These are phyloP conservation scores for Thielaviopsis euricoi DNA, from an alignment of 2,329 filamentous ascomycete species.

Conservation along the genomic window DNA sequence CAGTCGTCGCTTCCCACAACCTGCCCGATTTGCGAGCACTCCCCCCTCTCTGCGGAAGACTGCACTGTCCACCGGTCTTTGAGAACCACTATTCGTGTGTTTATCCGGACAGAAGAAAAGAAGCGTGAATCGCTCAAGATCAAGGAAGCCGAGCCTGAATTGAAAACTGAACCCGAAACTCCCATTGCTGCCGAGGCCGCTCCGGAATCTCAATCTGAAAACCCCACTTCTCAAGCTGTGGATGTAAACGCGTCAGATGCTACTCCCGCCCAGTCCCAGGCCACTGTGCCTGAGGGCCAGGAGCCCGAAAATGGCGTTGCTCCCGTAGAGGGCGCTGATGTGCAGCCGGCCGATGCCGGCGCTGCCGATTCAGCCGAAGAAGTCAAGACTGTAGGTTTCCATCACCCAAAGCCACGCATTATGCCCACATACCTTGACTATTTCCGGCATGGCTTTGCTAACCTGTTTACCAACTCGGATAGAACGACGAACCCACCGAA, in stretches of 20 bases:
- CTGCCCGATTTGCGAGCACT: constrained; percentile 88
- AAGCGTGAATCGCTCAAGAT: constrained; percentile 54
- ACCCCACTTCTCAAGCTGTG: neutral
- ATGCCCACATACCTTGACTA: no score
- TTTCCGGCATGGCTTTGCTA: neutral
- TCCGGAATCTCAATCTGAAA: neutral
- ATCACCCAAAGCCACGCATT: neutral
- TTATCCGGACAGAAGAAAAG: constrained; percentile 79
- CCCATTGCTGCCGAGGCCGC: constrained; percentile 12
- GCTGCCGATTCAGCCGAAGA: neutral
- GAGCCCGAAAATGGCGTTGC: neutral
- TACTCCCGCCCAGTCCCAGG: neutral
- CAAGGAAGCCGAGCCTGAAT: constrained; percentile 23
- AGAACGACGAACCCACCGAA: constrained; percentile 10
- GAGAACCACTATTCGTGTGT: constrained; percentile 84
- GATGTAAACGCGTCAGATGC: neutral
- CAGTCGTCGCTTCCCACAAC: constrained; percentile 59
- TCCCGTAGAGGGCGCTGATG: neutral
- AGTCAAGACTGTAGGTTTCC: neutral
- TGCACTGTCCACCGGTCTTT: constrained; percentile 81
- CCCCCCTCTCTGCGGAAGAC: constrained; percentile 67
- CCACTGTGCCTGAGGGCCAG: neutral
- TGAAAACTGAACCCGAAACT: constrained; percentile 10
- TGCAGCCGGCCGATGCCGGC: neutral
- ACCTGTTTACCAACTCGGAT: neutral